Base-by-base conservation (phyloP, 805 yeast genomes). In the Ogataea chonburiensis region DNA sequence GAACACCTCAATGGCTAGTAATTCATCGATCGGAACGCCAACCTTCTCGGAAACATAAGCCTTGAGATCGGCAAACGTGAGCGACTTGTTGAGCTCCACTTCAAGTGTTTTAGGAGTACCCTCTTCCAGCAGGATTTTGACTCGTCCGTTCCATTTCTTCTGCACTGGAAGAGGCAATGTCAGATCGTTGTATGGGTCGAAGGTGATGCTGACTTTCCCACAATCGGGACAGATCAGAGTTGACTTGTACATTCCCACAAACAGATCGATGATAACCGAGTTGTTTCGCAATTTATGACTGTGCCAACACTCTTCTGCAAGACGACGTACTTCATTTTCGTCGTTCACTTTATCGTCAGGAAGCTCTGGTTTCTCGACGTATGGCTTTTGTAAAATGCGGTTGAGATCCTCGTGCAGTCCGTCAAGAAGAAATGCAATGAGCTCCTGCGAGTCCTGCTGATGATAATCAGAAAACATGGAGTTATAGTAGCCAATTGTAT, bases 391-490 rank as follows among this genome's bases (percentile, higher is more conserved):
- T 7, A 75, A 56, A 18, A 91, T 81, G 38, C 96, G 69, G 54
- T 93, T 93, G 45, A 91, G 67, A 61, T 91, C 98, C 59, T 91
- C 97, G 55, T 91, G 97, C 23, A 91, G 64, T 2, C 93, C 88
- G 60, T 91, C 96, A 17, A 91, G 66, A 20, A 91, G 60, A 69
- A 85, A 91, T 19, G 94, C 89, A 33, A 88, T 70, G 53, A 91
- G 83, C 56, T 91, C 98, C 56, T 89, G 96, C 2, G 96, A 85
- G 56, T 91, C 98, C 53, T 91, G 97, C 57, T 91, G 97, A 40
- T 76, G 78, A 48, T 79, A 81, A 3, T 86, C 94, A 0, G 81
- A 74, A 64, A 88, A 91, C 70, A 82, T 73, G 1, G 81, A 73
- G 24, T 88, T 84, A 53, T 73, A 84, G 42, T 80, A 73, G 0